These are phyloP conservation scores for Neurospora tetrasperma DNA, from an alignment of 495 filamentous ascomycete genomes.

Conservation along the genomic window DNA sequence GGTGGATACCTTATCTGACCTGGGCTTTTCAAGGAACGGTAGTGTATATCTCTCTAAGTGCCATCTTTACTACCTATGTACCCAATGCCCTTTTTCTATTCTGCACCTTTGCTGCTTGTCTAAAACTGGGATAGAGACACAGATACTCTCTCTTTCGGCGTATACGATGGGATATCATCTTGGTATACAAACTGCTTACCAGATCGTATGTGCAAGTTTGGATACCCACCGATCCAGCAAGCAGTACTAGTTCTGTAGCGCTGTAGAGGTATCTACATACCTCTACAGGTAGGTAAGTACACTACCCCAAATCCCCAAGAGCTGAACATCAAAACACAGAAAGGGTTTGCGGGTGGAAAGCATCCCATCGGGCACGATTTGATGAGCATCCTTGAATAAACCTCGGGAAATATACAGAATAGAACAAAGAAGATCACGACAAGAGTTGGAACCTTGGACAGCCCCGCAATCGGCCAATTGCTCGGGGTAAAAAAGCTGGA, in stretches of 20 bases:
- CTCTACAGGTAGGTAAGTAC: too few species aligned
- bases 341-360: neutral
- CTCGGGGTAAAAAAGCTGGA: neutral
- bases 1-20: too few species aligned
- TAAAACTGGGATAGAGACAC: too few species aligned
- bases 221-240: neutral
- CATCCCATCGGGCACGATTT: neutral
- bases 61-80: too few species aligned
- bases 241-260: neutral
- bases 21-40: too few species aligned
- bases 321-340: neutral
- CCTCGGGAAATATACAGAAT: neutral
- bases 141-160: too few species aligned
- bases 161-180: too few species aligned
- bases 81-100: too few species aligned
- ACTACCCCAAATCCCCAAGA: neutral
- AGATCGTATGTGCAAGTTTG: neutral
- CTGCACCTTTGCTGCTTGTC: too few species aligned
- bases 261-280: too few species aligned
- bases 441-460: neutral
- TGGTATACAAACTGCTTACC: too few species aligned
- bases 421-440: neutral
- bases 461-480: neutral
- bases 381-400: neutral
- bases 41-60: too few species aligned